Base-by-base conservation (phyloP, 805 yeast genomes). In the Komagataella kurtzmanii region DNA sequence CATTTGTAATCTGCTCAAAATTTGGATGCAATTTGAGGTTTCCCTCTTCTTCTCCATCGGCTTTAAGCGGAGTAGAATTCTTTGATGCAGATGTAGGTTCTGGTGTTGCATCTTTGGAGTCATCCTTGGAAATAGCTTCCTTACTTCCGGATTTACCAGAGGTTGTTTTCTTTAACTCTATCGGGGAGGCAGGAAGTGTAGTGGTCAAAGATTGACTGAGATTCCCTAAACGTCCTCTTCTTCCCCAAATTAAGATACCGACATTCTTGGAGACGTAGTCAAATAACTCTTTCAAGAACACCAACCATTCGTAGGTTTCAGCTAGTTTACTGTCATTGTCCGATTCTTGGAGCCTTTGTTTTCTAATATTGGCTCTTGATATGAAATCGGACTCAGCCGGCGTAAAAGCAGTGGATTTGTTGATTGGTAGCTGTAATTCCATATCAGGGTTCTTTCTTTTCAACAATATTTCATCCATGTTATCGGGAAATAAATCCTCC, bases 321-420 rank as follows among this genome's bases (percentile, higher is more conserved):
- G 81, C 71, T 48, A 91, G 70, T 18, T 72, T 75, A 23, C 75
- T 74, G 43, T 75, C 77, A 36, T 73, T 68, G 3, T 70, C 63
- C 53, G 70, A 71, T 45, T 69, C 72, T 55, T 75, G 59, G 44
- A 91, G 68, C 46, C 76, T 76, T 24, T 80, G 83, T 55, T 82
- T 81, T 50, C 99, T 74, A 4, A 83, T 73, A 50, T 74, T 74
- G 64, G 97, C 87, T 52, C 93, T 74, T 18, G 75, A 76, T 3
- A 88, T 70, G 59, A 93, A 91, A 57, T 88, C 97, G 6, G 71
- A 58, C 61, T 93, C 98, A 1, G 85, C 77, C 0, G 95, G 88
- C 0, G 89, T 77, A 53, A 88, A 68, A 36, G 60, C 50, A 1
- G 67, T 58, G 14, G 66, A 60, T 45, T 62, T 64, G 48, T 55